phyloP scores from a whole-genome alignment of 1,139 yeast genomes.

The Pichia inconspicua region DNA sequence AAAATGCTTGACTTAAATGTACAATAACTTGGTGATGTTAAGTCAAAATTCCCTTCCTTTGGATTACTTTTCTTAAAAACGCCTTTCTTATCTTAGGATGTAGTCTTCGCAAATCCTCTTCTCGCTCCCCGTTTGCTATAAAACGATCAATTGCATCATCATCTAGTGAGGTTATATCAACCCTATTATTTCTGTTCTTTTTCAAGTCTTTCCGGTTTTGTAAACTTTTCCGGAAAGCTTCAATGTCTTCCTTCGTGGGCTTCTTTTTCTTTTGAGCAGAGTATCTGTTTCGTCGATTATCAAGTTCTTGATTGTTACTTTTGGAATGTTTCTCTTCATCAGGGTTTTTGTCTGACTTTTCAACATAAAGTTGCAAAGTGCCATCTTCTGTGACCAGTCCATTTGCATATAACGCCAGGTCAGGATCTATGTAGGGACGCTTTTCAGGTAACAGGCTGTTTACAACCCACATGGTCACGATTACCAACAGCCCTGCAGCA shows the following conservation, averaged over 20 bases:
- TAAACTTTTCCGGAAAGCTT: background rate
- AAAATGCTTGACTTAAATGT: too few relatives aligned
- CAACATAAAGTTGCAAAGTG: constrained; percentile 1
- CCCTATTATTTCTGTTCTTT: background rate
- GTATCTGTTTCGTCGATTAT: background rate
- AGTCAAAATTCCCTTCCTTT: background rate
- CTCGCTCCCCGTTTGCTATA: constrained; percentile 6
- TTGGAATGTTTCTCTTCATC: background rate
- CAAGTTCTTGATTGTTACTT: background rate
- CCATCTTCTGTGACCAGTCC: constrained; percentile 11
- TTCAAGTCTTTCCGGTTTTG: background rate
- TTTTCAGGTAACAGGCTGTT: background rate
- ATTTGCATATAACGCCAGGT: background rate
- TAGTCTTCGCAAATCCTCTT: background rate
- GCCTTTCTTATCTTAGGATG: background rate
- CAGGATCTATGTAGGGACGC: background rate
- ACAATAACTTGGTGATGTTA: too few relatives aligned
- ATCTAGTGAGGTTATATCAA: background rate
- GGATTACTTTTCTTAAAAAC: constrained; percentile 3
- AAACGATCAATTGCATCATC: constrained; percentile 1
- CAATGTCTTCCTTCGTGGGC: background rate
- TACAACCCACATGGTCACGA: background rate
- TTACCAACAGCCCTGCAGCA: background rate
- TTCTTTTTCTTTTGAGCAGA: too few relatives aligned
- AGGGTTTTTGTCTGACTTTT: background rate